These are phyloP conservation scores for Arctostaphylos glauca DNA, from an alignment of 148 eudicot genomes.

Conservation along the genomic window DNA sequence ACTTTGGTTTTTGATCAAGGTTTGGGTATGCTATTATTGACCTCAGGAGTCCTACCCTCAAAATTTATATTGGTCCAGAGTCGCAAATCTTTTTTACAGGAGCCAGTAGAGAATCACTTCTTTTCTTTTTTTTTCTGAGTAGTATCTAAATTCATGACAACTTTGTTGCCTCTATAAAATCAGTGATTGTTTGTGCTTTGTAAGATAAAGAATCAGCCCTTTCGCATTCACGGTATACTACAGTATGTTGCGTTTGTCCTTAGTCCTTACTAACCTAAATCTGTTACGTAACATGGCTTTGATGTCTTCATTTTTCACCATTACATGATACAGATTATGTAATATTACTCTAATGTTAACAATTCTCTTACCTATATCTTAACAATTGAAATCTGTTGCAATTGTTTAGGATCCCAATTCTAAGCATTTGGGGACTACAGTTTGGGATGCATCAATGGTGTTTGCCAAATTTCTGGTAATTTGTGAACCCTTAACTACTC, in stretches of 20 bases:
- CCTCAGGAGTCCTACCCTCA: too few species aligned
- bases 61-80: too few species aligned
- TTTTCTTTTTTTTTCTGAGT: too few species aligned
- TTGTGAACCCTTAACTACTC: not conserved
- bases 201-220: not conserved
- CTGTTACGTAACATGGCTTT: not conserved
- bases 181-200: not conserved
- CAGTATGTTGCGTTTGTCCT: not conserved
- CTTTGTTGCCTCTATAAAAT: not conserved
- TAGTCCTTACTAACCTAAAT: too few species aligned
- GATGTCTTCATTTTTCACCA: not conserved
- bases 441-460: constrained; percentile 98
- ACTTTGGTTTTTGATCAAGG: not conserved
- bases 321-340: not conserved
- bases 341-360: too few species aligned
- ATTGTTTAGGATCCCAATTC: constrained; percentile 89
- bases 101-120: too few species aligned
- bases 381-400: constrained; percentile 9
- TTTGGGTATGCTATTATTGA: too few species aligned
- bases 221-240: not conserved
- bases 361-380: constrained; percentile 2
- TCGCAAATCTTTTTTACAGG: too few species aligned
- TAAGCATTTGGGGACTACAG: constrained; percentile 91
- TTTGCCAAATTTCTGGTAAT: constrained; percentile 85
- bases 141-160: too few species aligned